Evolutionary conservation across 179 eudicot genomes (phyloP).

Genomic region (Silene coronaria): DNA sequence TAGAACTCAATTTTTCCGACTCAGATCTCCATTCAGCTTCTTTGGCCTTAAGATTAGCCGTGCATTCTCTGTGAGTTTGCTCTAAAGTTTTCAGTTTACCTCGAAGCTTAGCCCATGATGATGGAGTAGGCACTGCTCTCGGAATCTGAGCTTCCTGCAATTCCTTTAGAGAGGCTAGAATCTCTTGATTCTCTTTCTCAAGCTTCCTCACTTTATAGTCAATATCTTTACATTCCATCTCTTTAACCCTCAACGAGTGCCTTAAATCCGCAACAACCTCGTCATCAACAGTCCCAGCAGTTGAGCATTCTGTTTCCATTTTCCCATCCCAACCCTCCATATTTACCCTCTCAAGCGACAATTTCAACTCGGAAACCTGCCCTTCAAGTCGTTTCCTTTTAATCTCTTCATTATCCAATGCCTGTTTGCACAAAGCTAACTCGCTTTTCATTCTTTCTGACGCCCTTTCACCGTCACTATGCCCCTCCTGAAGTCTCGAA

Average conservation of each 20-base stretch:
- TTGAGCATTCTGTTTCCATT: conserved; percentile 32
- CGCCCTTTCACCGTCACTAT: conserved; percentile 41
- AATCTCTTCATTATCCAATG: conserved; percentile 62
- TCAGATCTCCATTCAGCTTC: conserved; percentile 63
- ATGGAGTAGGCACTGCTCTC: conserved; percentile 50
- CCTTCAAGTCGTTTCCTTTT: conserved; percentile 49
- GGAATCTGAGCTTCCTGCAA: conserved; percentile 77
- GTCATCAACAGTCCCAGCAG: conserved; percentile 38
- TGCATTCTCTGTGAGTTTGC: conserved; percentile 57
- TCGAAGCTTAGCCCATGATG: conserved; percentile 56
- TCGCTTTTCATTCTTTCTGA: conserved; percentile 42
- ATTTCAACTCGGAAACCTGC: conserved; percentile 51
- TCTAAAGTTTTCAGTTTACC: conserved; percentile 62
- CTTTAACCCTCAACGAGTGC: conserved; percentile 49
- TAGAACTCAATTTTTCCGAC: conserved; percentile 35
- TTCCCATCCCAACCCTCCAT: conserved; percentile 41
- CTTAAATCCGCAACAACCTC: conserved; percentile 43
- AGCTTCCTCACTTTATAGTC: conserved; percentile 45
- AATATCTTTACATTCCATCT: conserved; percentile 55
- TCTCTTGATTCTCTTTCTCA: conserved; percentile 64
- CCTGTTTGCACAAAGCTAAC: conserved; percentile 53
- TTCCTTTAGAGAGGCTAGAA: conserved; percentile 48
- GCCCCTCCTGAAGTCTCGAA: conserved; percentile 35
- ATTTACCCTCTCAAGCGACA: conserved; percentile 32
- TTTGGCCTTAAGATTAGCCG: conserved; percentile 40